Evolutionary conservation across 2,329 filamentous ascomycete species (phyloP), one percentile per base, ranked within the genome.

Genomic region (Phyllosticta citribraziliensis): DNA sequence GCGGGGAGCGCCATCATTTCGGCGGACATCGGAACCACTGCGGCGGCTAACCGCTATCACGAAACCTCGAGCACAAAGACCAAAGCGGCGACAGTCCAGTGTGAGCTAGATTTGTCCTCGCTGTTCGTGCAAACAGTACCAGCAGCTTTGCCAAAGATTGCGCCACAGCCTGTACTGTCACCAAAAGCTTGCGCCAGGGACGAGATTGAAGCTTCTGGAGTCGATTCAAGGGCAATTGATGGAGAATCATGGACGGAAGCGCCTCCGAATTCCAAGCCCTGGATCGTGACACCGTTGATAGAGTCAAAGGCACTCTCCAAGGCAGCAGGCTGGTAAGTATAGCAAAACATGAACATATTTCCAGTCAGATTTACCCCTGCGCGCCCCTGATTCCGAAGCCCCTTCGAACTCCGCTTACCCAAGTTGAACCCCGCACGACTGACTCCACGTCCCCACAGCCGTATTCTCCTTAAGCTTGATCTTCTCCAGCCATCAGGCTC

Each of bases 401-500:
- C 40, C 40, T 40, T 6, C 52, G 60, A 61, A 65, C 30, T 35
- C 54, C 33, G 33, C 12, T 40, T 40, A 5, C 33, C 33, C 33
- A 17, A 1, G 9, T 17, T 12, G 27, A 40, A 6, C 6, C 33
- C 33, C 14, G 4, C 11, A 12, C 55, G 30, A 56, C n/a, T 63
- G 82, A 17, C 22, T 14, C n/a, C 11, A 17, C 14, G 2, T 12
- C 33, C 33, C 33, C 33, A 17, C 10, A 80, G 88, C 78, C 86
- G 88, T 76, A 84, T 95, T 73, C 89, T 88, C 73, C 84, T 95
- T 69, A 95, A 95, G 74, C 83, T 94, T 64, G 90, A 95, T 68
- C 89, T 88, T 70, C 82, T 91, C 60, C 91, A 96, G 70, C 91
- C 90, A 4, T 88, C 87, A 22, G 88, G 88, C 65, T 92, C 88